Base-by-base conservation (phyloP, 2,329 filamentous ascomycete species). In the Colletotrichum spaethianum region DNA sequence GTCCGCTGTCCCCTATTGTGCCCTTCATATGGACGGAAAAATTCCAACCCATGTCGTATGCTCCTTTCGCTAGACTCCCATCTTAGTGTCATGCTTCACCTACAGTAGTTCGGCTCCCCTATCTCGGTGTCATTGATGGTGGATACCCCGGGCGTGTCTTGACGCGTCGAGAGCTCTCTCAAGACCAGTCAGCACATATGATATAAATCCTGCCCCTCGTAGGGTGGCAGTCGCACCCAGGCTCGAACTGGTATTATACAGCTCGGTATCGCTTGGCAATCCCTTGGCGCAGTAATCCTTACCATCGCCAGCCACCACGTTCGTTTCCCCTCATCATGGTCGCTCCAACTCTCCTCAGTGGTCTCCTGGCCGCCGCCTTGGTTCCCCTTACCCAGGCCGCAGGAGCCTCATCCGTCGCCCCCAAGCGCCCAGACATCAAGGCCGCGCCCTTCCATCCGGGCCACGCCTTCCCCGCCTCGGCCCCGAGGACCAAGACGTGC, bases 401-500 rank as follows among this genome's bases (percentile, higher is more conserved):
- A 16, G 65, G 44, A 6, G 14, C 42, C 59, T 31, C 56, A 31
- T 26, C 18, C 52, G 48, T 56, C 55, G 72, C 60, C 48, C 56
- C 40, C 56, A 40, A 53, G 48, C 70, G 73, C 42, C 73, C 73
- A 40, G 53, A 74, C 57, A 66, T 75, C 70, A 71, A 75, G 68
- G 52, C 75, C 26, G 53, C 59, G 38, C 75, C 75, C 20, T 74
- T 74, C 36, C 50, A 72, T 11, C 74, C 75, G 18, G 67, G 73
- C 57, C 72, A 63, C 52, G 60, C 76, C 36, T 67, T 76, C 73
- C 69, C 74, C 12, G 52, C 56, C 50, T 77, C 76, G 42, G 60
- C 75, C 20, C 38, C 72, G 28, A 71, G 77, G 52, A 73, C 73
- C 42, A 78, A 76, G 73, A 75, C 75, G 9, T 79, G 78, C 69